Evolutionary conservation across 495 filamentous ascomycete species (phyloP).

Genomic region (Daldinia loculata): DNA sequence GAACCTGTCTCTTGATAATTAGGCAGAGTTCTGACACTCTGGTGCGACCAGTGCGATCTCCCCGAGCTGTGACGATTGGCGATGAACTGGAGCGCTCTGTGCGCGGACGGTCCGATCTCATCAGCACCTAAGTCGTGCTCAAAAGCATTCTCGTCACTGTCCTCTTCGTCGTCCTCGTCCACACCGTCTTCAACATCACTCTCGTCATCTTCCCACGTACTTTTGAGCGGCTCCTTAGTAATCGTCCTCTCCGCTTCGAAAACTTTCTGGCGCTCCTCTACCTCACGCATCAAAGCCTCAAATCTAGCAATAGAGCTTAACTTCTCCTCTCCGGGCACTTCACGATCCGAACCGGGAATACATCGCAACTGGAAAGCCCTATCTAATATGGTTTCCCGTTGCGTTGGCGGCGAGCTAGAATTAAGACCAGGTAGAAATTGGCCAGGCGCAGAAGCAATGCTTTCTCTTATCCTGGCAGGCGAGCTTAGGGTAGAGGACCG

Average conservation of each 20-base stretch:
- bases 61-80: slow-evolving; percentile 49
- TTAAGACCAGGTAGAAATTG: slow-evolving; percentile 46
- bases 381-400: slow-evolving; percentile 66
- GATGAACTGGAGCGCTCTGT: slow-evolving; percentile 60
- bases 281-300: slow-evolving; percentile 65
- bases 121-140: slow-evolving; percentile 48
- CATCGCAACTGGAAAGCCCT: slow-evolving; percentile 65
- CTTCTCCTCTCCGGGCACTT: slow-evolving; percentile 61
- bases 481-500: slow-evolving; percentile 62
- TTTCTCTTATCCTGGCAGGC: slow-evolving; percentile 53
- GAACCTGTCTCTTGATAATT: slow-evolving; percentile 27
- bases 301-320: slow-evolving; percentile 66
- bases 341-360: slow-evolving; percentile 60
- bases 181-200: slow-evolving; percentile 47
- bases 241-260: slow-evolving; percentile 43
- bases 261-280: slow-evolving; percentile 56
- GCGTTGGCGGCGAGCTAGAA: slow-evolving; percentile 53
- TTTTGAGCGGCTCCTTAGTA: slow-evolving; percentile 47
- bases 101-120: slow-evolving; percentile 50
- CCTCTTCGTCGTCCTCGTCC: slow-evolving; percentile 50
- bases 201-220: slow-evolving; percentile 56
- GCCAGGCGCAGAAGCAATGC: slow-evolving; percentile 52
- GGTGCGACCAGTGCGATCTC: slow-evolving; percentile 23
- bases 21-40: slow-evolving; percentile 7
- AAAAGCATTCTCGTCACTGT: slow-evolving; percentile 51